phyloP scores from a whole-genome alignment of 2,329 filamentous ascomycete genomes.

The Colletotrichum godetiae region DNA sequence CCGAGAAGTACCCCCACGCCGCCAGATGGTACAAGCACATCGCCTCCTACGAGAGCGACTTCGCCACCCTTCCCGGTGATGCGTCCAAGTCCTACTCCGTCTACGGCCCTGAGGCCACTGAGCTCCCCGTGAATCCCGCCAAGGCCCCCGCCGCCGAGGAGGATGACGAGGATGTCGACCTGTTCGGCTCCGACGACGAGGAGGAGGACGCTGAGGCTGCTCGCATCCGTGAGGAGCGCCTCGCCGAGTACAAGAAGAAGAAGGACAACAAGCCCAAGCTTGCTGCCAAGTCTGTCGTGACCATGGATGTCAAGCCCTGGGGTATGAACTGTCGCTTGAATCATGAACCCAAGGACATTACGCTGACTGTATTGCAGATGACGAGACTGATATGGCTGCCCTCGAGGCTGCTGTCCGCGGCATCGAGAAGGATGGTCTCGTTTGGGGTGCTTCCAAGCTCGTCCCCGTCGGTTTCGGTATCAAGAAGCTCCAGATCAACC shows the following conservation, averaged over 20 bases:
- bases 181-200: slow-evolving; percentile 94
- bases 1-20: slow-evolving; percentile 90
- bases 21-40: slow-evolving; percentile 99
- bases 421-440: slow-evolving; percentile 92
- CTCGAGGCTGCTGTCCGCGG: slow-evolving; percentile 84
- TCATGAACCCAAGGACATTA: background rate
- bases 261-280: slow-evolving; percentile 94
- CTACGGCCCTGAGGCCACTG: slow-evolving; percentile 87
- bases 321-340: slow-evolving; percentile 70
- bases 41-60: slow-evolving; percentile 91
- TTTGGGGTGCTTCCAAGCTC: slow-evolving; percentile 94
- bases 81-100: slow-evolving; percentile 87
- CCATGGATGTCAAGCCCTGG: slow-evolving; percentile 98
- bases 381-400: slow-evolving; percentile 90
- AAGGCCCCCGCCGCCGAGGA: slow-evolving; percentile 78
- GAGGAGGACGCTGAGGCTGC: slow-evolving; percentile 92
- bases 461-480: slow-evolving; percentile 96
- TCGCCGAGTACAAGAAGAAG: slow-evolving; percentile 96
- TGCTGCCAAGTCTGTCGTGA: slow-evolving; percentile 95
- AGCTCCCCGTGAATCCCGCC: slow-evolving; percentile 85
- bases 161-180: slow-evolving; percentile 89
- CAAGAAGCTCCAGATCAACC: slow-evolving; percentile 99
- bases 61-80: slow-evolving; percentile 90
- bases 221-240: slow-evolving; percentile 85
- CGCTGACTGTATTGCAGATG: slow-evolving; percentile 65